Conservation (phyloP, 2,329 filamentous ascomycete genomes). For the Aspergillus sojae region DNA sequence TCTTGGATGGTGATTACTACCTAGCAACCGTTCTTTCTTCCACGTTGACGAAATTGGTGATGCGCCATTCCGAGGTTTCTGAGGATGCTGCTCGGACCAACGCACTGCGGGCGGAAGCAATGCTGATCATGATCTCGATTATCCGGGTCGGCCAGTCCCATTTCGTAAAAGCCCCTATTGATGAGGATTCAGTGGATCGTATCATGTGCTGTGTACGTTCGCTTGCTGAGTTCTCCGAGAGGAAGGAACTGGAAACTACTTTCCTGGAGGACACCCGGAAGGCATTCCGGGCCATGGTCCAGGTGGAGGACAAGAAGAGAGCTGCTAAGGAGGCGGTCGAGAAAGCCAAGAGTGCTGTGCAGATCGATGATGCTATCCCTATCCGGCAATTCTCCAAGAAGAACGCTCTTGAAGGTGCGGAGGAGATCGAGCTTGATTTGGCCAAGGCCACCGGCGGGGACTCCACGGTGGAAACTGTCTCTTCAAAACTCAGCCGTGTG, state of each 20-base stretch:
- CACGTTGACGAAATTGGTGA: slow-evolving; percentile 94
- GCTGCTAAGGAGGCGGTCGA: slow-evolving; percentile 91
- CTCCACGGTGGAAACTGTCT: slow-evolving; percentile 77
- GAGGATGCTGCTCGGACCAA: slow-evolving; percentile 85
- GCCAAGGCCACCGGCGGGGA: slow-evolving; percentile 95
- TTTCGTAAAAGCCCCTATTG: slow-evolving; percentile 95
- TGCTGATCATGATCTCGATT: slow-evolving; percentile 99
- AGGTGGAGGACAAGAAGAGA: slow-evolving; percentile 95
- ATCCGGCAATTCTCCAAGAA: slow-evolving; percentile 95
- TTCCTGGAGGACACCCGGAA: slow-evolving; percentile 94
- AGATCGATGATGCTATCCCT: slow-evolving; percentile 91
- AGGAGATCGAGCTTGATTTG: slow-evolving; percentile 86
- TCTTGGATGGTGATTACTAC: slow-evolving; percentile 97
- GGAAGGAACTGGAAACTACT: slow-evolving; percentile 86
- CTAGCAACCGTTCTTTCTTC: slow-evolving; percentile 92
- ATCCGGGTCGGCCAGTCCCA: slow-evolving; percentile 98
- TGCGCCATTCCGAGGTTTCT: slow-evolving; percentile 95
- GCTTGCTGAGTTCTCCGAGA: slow-evolving; percentile 83
- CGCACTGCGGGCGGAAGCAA: slow-evolving; percentile 90
- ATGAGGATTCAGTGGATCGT: slow-evolving; percentile 96
- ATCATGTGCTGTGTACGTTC: slow-evolving; percentile 98
- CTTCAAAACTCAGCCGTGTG: slow-evolving; percentile 91
- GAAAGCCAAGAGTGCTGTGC: slow-evolving; percentile 89
- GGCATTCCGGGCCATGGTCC: slow-evolving; percentile 95
- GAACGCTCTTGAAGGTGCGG: slow-evolving; percentile 76